Evolutionary conservation across 805 yeast species (phyloP).

Genomic region (Metahyphopichia silvanorum): DNA sequence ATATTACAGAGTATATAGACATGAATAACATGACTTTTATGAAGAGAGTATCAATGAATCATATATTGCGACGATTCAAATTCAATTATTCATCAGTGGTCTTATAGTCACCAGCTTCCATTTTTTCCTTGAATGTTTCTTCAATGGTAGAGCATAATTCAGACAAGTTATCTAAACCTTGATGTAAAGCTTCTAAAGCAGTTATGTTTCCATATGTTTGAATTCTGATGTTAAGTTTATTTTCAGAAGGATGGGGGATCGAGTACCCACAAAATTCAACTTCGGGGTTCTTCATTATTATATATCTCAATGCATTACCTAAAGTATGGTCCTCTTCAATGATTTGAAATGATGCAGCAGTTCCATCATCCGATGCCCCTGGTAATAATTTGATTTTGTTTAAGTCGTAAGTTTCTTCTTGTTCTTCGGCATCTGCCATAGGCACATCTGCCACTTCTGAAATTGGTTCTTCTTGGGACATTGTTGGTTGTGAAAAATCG

Average conservation of each 20-base stretch:
- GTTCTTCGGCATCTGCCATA: constrained; percentile 21
- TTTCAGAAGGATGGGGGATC: constrained; percentile 96
- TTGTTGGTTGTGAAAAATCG: too few species aligned
- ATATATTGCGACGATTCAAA: too few species aligned
- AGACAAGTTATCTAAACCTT: constrained; percentile 82
- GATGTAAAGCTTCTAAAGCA: constrained; percentile 89
- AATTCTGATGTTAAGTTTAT: constrained; percentile 82
- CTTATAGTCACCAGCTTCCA: constrained; percentile 53
- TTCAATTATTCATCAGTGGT: constrained; percentile 49
- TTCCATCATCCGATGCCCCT: constrained; percentile 89
- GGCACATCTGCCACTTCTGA: constrained; percentile 15
- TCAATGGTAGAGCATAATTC: constrained; percentile 84
- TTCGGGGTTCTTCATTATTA: constrained; percentile 95
- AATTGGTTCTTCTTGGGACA: constrained; percentile 25
- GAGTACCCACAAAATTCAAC: constrained; percentile 98
- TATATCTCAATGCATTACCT: constrained; percentile 90
- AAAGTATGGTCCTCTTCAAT: constrained; percentile 93
- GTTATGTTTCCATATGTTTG: constrained; percentile 87
- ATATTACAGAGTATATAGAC: not conserved
- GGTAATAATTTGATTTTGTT: constrained; percentile 70
- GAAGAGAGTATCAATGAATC: too few species aligned
- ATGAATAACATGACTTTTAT: not conserved
- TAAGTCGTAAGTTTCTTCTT: constrained; percentile 45
- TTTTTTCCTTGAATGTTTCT: constrained; percentile 66
- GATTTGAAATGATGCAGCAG: constrained; percentile 92